Evolutionary conservation across 306 rosid genomes (phyloP).

Genomic region (Ziziphus jujuba): DNA sequence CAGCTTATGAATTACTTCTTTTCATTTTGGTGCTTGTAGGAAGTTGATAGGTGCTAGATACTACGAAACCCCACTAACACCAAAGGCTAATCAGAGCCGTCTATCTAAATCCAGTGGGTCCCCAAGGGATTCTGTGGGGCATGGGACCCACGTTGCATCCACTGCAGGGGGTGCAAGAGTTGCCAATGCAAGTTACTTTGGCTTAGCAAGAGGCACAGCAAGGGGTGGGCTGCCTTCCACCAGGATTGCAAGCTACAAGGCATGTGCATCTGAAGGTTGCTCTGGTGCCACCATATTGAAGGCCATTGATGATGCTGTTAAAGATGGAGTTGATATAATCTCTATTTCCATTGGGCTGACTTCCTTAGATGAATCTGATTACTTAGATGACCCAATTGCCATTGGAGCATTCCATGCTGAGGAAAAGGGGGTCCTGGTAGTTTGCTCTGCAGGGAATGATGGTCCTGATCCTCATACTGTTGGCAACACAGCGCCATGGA

Average conservation of each 20-base stretch:
- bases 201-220: slow-evolving; percentile 77
- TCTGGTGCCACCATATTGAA: slow-evolving; percentile 68
- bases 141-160: slow-evolving; percentile 88
- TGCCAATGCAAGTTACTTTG: slow-evolving; percentile 69
- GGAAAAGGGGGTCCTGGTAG: slow-evolving; percentile 74
- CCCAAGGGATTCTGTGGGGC: slow-evolving; percentile 80
- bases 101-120: slow-evolving; percentile 42
- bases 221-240: slow-evolving; percentile 78
- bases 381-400: slow-evolving; percentile 73
- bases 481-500: slow-evolving; percentile 92
- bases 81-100: slow-evolving; percentile 33
- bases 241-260: slow-evolving; percentile 78
- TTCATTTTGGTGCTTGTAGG: slow-evolving; percentile 32
- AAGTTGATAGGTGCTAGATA: slow-evolving; percentile 95
- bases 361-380: slow-evolving; percentile 63
- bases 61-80: slow-evolving; percentile 38
- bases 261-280: slow-evolving; percentile 79
- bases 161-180: slow-evolving; percentile 70
- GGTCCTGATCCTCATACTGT: slow-evolving; percentile 80
- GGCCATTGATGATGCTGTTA: slow-evolving; percentile 84
- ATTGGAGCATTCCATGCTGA: slow-evolving; percentile 96
- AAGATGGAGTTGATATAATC: slow-evolving; percentile 89
- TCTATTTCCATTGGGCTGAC: slow-evolving; percentile 82
- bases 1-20: neutral
- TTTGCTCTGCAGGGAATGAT: slow-evolving; percentile 89